A percentile compares a stretch with the other conserved stretches of the same genome.
Evolutionary conservation across 1,139 yeast genomes (phyloP).

Genomic region (Yamadazyma triangularis): DNA sequence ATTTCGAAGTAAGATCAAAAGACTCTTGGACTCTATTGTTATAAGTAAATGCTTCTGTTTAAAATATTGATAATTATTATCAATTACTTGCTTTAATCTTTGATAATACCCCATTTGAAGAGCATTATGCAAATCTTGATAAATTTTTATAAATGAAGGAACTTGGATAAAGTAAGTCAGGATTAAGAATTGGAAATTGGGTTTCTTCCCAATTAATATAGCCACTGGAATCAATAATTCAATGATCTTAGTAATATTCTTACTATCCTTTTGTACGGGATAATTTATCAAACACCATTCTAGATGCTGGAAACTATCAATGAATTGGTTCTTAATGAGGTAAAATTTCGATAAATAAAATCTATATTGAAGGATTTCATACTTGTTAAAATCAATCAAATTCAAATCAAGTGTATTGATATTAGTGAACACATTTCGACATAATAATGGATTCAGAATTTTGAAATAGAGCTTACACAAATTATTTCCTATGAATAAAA

Average conservation of each 20-base stretch:
- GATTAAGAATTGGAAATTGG: constrained; percentile 27
- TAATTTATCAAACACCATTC: constrained; percentile 55
- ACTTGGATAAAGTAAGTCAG: constrained; percentile 13
- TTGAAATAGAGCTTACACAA: constrained; percentile 62
- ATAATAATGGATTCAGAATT: constrained; percentile 60
- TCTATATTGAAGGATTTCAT: constrained; percentile 53
- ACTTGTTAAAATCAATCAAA: constrained; percentile 28
- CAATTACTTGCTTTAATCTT: constrained; percentile 26
- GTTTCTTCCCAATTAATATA: constrained; percentile 48
- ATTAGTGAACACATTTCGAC: constrained; percentile 73
- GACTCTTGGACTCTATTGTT: constrained; percentile 23
- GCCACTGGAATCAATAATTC: constrained; percentile 55
- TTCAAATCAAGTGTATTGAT: constrained; percentile 55
- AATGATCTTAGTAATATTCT: constrained; percentile 37
- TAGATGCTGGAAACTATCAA: constrained; percentile 54
- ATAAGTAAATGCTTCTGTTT: constrained; percentile 31
- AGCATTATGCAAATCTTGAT: constrained; percentile 29
- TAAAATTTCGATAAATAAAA: constrained; percentile 66
- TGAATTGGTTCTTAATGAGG: constrained; percentile 54
- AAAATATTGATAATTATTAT: constrained; percentile 29
- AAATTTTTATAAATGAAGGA: constrained; percentile 31
- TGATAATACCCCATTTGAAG: constrained; percentile 39
- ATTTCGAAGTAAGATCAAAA: constrained; percentile 45
- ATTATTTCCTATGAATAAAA: constrained; percentile 52
- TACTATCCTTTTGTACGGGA: constrained; percentile 21